These are phyloP conservation scores for Epichloe aotearoae DNA, from an alignment of 2,329 filamentous ascomycete species.

Conservation along the genomic window DNA sequence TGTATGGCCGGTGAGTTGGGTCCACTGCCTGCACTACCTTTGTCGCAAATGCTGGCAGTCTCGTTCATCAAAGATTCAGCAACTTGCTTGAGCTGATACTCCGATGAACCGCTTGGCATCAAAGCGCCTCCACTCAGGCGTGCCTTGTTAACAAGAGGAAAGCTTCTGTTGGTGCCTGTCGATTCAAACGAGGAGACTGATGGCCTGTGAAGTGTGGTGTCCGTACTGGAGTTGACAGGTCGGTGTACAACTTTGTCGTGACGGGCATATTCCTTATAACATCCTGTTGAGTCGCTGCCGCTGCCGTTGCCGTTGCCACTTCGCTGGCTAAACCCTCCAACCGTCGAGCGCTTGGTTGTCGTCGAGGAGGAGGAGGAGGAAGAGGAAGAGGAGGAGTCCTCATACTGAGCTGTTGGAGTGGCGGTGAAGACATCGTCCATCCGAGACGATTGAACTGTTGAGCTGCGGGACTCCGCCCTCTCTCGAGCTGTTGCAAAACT, in stretches of 20 bases:
- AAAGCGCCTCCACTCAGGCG: constrained; percentile 32
- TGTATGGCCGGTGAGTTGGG: constrained; percentile 30
- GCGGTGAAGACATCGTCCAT: constrained; percentile 11
- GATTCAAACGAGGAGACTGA: constrained; percentile 46
- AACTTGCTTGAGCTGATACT: constrained; percentile 33
- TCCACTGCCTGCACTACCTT: constrained; percentile 16
- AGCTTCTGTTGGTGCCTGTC: constrained; percentile 45
- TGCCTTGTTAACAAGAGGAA: constrained; percentile 43
- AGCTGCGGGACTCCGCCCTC: constrained; percentile 23
- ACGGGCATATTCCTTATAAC: constrained; percentile 10
- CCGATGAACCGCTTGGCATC: constrained; percentile 36
- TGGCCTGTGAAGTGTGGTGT: constrained; percentile 33
- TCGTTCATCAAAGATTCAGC: constrained; percentile 36
- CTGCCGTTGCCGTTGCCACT: constrained; percentile 2
- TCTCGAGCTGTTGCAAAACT: constrained; percentile 46
- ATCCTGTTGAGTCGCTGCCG: constrained; percentile 13
- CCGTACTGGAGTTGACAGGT: constrained; percentile 27
- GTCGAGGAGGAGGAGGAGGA: not conserved
- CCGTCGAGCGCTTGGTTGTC: constrained; percentile 12
- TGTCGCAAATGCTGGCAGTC: constrained; percentile 28
- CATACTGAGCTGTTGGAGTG: constrained; percentile 10
- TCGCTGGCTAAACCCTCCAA: constrained; percentile 12
- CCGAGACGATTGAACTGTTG: constrained; percentile 10
- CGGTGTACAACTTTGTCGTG: constrained; percentile 27
- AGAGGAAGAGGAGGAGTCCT: constrained; percentile 4